These are phyloP conservation scores for Sclerotinia spermophila DNA, from an alignment of 2,329 filamentous ascomycete species.

Conservation along the genomic window DNA sequence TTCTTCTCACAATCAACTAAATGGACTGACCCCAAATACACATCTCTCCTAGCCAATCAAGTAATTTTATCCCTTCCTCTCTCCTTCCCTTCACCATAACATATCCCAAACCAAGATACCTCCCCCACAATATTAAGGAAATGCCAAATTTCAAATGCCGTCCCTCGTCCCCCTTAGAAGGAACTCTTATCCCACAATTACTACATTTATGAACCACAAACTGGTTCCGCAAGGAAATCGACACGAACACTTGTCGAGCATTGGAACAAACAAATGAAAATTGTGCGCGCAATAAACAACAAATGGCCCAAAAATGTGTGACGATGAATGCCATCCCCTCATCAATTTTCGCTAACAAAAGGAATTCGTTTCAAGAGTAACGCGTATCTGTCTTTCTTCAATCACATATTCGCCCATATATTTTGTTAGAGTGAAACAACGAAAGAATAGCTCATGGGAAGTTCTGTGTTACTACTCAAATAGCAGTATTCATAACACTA, in stretches of 20 bases:
- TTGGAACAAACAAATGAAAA: neutral
- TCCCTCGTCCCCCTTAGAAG: neutral
- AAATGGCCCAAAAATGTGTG: neutral
- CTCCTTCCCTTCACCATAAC: slow-evolving; percentile 33
- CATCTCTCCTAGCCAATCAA: neutral
- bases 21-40: neutral
- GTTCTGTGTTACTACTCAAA: neutral
- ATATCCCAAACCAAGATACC: slow-evolving; percentile 37
- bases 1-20: neutral
- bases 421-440: neutral
- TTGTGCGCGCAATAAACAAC: neutral
- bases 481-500: neutral
- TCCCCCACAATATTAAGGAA: neutral
- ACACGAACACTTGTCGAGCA: slow-evolving; percentile 3
- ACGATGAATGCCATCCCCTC: slow-evolving; percentile 12
- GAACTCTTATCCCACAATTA: slow-evolving; percentile 13
- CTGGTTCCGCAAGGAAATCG: neutral
- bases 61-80: neutral
- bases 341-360: slow-evolving; percentile 11
- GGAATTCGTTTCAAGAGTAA: slow-evolving; percentile 14
- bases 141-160: slow-evolving; percentile 9
- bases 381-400: neutral
- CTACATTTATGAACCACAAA: slow-evolving; percentile 14
- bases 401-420: neutral
- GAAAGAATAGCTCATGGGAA: neutral